Evolutionary conservation across 2,329 filamentous ascomycete genomes (phyloP), one percentile per base, ranked within the genome.

Genomic region (Cordyceps militaris): DNA sequence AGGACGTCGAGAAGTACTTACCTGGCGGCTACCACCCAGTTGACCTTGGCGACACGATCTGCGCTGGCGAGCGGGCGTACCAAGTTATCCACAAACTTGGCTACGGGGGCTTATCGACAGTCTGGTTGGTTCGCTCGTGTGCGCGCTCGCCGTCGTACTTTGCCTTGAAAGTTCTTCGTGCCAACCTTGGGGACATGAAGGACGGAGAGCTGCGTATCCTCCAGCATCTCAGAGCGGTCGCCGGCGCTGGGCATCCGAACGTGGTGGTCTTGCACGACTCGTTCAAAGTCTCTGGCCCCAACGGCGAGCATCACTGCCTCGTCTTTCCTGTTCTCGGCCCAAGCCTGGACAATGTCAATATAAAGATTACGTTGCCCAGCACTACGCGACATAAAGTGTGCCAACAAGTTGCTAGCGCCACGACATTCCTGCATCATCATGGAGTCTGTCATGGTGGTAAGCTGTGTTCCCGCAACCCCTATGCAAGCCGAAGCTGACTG

Each of bases 381-480:
- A 19, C 16, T 21, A 53, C 40, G 40, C 53, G 58, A 43, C 47
- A 59, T 16, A 30, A 43, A 28, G 32, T 58, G 6, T 58, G 59
- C 47, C 56, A 50, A 46, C 51, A 60, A 28, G 30, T 60, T 49
- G 59, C 59, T 34, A 53, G 59, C 24, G 56, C 59, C 23, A 43
- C 56, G 46, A 40, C 56, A 19, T 58, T 56, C 23, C 51, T 60
- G 13, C 59, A 60, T 53, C 51, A 49, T 19, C 38, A 57, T 26
- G 55, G 51, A 19, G 32, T 60, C 23, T 60, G 59, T 34, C 56
- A 60, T 44, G 56, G 56, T 13, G 59, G 51, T 60, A 16, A 57
- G 49, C 10, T 3, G 7, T 11, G 3, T 19, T 6, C 34, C 13
- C 34, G 4, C n/a, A 19, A n/a, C 3, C 16, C n/a, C 16, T 10